Conservation (phyloP, 75 land plant species). For the Cryptomeria japonica region DNA sequence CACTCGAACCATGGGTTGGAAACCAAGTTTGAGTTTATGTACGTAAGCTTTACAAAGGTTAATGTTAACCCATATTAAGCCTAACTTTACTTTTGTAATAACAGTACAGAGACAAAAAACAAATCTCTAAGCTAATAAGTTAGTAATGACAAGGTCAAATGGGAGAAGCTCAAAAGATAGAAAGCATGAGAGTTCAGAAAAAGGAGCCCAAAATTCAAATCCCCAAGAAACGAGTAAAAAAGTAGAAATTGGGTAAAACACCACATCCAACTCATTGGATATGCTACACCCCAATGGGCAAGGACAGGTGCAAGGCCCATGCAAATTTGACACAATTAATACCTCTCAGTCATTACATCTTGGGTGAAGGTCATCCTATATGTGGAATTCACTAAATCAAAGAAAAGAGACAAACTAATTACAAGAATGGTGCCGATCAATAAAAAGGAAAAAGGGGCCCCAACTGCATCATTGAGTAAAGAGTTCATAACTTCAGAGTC, state of each 20-base stretch:
- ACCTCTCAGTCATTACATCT: not conserved
- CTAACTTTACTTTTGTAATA: too few relatives aligned
- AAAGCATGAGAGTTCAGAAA: not conserved
- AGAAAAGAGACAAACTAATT: not conserved
- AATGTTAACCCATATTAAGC: too few relatives aligned
- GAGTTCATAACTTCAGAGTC: not conserved
- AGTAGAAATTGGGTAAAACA: not conserved
- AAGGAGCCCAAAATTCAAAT: too few relatives aligned
- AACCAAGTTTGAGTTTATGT: too few relatives aligned
- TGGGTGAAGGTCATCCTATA: not conserved
- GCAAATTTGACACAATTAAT: not conserved
- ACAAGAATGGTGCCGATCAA: not conserved
- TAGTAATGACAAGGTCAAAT: not conserved
- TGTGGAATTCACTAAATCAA: not conserved
- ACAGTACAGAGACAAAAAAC: not conserved
- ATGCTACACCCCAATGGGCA: not conserved
- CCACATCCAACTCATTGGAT: not conserved
- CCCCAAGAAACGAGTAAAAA: not conserved
- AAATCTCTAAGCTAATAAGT: not conserved
- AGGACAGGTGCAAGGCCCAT: not conserved
- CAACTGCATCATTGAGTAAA: not conserved
- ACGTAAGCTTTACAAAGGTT: too few relatives aligned
- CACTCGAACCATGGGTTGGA: too few relatives aligned
- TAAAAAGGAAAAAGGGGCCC: not conserved
- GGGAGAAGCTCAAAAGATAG: not conserved